phyloP scores from a whole-genome alignment of 1,284 basidiomycete genomes.

The Apiotrichum gracile region DNA sequence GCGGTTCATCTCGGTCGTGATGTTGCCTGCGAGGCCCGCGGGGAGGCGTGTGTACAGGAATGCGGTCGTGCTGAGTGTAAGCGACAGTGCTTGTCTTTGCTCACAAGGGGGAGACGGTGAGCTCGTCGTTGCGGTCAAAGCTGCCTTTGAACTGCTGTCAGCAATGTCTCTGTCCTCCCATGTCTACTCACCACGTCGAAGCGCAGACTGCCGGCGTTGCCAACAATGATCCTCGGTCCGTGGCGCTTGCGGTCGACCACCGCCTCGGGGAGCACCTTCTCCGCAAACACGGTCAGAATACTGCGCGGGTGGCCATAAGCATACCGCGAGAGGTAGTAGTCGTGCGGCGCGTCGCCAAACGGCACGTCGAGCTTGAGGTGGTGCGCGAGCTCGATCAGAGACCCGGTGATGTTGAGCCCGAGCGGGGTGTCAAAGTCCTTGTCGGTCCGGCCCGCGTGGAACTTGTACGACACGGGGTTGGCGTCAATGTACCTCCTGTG shows the following conservation, averaged over 20 bases:
- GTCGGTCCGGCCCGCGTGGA: slow-evolving; percentile 30
- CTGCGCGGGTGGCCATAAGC: slow-evolving; percentile 64
- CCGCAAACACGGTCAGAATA: slow-evolving; percentile 57
- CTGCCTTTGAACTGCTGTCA: slow-evolving; percentile 50
- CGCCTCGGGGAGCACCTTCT: slow-evolving; percentile 50
- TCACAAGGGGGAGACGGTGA: slow-evolving; percentile 61
- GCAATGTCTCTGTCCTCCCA: too few species aligned
- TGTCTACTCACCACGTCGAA: slow-evolving; percentile 55
- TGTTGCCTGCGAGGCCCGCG: slow-evolving; percentile 30
- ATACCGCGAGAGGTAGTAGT: slow-evolving; percentile 61
- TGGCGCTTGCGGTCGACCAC: slow-evolving; percentile 27
- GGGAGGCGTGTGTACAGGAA: slow-evolving; percentile 38
- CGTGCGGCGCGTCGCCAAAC: slow-evolving; percentile 66
- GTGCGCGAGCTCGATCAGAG: slow-evolving; percentile 28
- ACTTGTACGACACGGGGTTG: slow-evolving; percentile 47
- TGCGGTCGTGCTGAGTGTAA: slow-evolving; percentile 14
- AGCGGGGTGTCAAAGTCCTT: slow-evolving; percentile 35
- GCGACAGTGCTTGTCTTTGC: neutral
- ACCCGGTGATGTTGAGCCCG: slow-evolving; percentile 33
- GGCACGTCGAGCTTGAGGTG: slow-evolving; percentile 34
- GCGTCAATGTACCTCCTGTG: slow-evolving; percentile 50
- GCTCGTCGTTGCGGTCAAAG: slow-evolving; percentile 72
- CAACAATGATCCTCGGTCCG: slow-evolving; percentile 57
- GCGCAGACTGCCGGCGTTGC: slow-evolving; percentile 67
- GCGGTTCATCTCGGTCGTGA: slow-evolving; percentile 40